Base-by-base conservation (phyloP, 768 basidiomycete genomes). In the Pilatotrama ljubarskyi region DNA sequence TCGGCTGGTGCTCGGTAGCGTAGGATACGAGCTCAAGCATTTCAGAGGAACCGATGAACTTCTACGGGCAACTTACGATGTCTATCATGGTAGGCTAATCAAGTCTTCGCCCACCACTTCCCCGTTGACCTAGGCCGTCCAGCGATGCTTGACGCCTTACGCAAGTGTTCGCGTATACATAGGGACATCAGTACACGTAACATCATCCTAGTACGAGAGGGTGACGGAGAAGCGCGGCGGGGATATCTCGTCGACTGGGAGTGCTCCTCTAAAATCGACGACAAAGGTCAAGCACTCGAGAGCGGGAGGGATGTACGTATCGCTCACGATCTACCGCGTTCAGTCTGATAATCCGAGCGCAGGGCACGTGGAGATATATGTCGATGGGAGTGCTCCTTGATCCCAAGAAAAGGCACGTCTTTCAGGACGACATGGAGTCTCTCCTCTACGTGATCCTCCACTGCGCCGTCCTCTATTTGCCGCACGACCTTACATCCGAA, bases 241-340 rank as follows among this genome's bases (percentile, higher is more conserved):
- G 57, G 57, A 7, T 58, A 44, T 20, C 37, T 61, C 5, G 51
- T 61, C 40, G 59, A 61, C 22, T 61, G 59, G 59, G 59, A 61
- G 18, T 41, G 41, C 18, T 54, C 59, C 1, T 29, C 17, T 6
- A 18, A 18, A 7, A 22, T 49, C 5, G 58, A 61, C 40, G 41
- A 35, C 8, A 11, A 41, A 13, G 53, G 58, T n/a, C 20, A 18
- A n/a, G 51, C 40, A 18, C 13, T 40, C 5, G 24, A 37, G 1
- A 20, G 14, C 11, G 43, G 50, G 51, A 53, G 20, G 9, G 43
- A 20, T 17, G 11, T 32, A 18, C 7, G 17, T 5, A 20, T 17
- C 17, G 7, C 29, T 17, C 20, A 32, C 10, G 5, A 10, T 10
- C 29, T 32, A 4, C 10, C 29, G n/a, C 10, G 29, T 32, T 32